Evolutionary conservation across 805 yeast species (phyloP), one percentile per base, ranked within the genome.

Genomic region (Yarrowia phangngaensis): DNA sequence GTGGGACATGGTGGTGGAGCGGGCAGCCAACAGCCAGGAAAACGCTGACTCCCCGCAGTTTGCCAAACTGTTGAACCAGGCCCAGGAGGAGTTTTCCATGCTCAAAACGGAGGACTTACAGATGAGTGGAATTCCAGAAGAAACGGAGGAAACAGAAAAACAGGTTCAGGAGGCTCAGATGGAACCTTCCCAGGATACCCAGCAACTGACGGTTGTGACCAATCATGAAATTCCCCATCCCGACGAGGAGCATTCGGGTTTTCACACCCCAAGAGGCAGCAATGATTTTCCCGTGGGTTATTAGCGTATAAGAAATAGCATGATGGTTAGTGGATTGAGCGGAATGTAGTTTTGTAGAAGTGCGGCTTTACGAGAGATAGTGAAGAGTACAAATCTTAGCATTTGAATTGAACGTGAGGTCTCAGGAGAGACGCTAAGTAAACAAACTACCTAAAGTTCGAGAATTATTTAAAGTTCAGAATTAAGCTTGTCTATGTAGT

Each of bases 1-100:
- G 31, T 80, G 88, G 84, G 67, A 69, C 55, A 71, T 73, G 56
- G 70, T 81, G 40, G 84, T 41, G 27, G 35, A 41, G 17, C 34
- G 34, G n/a, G 48, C 48, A 6, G 48, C 48, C 20, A 41, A 41
- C 35, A 41, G 35, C 27, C 20, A 41, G 28, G 35, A 41, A 11
- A 41, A 20, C 20, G 35, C 22, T 8, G 48, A 41, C 15, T 41
- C 48, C 17, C 48, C 48, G 15, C 48, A 41, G 29, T 41, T 41
- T 41, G 27, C 48, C 22, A 41, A 41, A 28, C 29, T 41, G 48
- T 29, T 41, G 23, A 30, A 41, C 35, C 28, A 41, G 20, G 48
- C 48, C 20, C 35, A 41, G 35, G 35, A 29, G 29, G 48, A 41
- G 35, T 41, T 41, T 15, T 29, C 48, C 35, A 29, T 29, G 34